A percentile compares a stretch with the other conserved stretches of the same genome.
phyloP scores from a whole-genome alignment of 768 basidiomycete genomes.

The Coprinopsis marcescibilis region DNA sequence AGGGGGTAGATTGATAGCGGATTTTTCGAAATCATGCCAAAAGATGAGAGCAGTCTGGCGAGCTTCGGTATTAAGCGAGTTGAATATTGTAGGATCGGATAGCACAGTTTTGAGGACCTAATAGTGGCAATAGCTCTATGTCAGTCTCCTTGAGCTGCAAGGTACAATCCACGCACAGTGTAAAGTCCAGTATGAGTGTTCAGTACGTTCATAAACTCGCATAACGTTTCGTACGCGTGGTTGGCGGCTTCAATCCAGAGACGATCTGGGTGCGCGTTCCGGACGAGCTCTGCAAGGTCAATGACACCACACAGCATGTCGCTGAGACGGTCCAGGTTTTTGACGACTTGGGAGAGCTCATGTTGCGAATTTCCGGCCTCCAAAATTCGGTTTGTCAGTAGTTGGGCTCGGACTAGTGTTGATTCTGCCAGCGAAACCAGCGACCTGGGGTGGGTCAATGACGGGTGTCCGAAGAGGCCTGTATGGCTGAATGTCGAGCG shows the following conservation, averaged over 20 bases:
- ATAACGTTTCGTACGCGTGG: slow-evolving; percentile 82
- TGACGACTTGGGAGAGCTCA: slow-evolving; percentile 83
- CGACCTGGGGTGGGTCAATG: slow-evolving; percentile 61
- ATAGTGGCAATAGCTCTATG: slow-evolving; percentile 14
- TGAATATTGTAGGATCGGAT: slow-evolving; percentile 58
- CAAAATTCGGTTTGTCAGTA: slow-evolving; percentile 80
- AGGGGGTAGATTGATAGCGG: slow-evolving; percentile 85
- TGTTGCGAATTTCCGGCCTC: slow-evolving; percentile 62
- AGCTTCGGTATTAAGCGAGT: slow-evolving; percentile 68
- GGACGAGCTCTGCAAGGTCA: slow-evolving; percentile 89
- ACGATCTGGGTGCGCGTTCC: slow-evolving; percentile 88
- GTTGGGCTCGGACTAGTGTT: slow-evolving; percentile 73
- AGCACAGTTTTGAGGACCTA: slow-evolving; percentile 73
- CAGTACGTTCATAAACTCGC: slow-evolving; percentile 95
- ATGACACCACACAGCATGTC: slow-evolving; percentile 95
- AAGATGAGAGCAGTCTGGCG: slow-evolving; percentile 87
- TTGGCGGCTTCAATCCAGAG: slow-evolving; percentile 82
- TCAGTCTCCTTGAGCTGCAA: neutral
- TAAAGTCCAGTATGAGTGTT: slow-evolving; percentile 93
- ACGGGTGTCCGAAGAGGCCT: slow-evolving; percentile 81
- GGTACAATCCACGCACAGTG: slow-evolving; percentile 49
- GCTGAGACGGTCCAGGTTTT: slow-evolving; percentile 94
- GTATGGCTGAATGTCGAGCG: slow-evolving; percentile 46
- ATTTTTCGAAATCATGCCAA: slow-evolving; percentile 96
- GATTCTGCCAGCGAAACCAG: slow-evolving; percentile 71